Base-by-base conservation (phyloP, 1,284 basidiomycete genomes). In the Trametes polyzona region DNA sequence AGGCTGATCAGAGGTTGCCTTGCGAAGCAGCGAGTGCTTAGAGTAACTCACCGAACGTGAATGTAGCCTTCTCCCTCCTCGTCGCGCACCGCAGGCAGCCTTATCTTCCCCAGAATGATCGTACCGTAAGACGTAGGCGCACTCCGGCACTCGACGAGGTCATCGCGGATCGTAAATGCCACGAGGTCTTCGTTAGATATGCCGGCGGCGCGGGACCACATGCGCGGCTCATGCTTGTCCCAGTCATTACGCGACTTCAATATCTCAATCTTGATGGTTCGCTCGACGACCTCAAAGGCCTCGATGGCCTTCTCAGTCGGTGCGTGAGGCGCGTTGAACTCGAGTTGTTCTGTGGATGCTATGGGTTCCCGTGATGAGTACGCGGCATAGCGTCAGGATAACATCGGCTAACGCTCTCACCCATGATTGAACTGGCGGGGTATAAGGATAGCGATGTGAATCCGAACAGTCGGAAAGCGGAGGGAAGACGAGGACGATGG, bases 51-150 rank as follows among this genome's bases (percentile, higher is more conserved):
- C 89, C 89, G 82, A 65, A 92, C 83, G 61, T 91, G 88, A 52
- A 92, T 67, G 67, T 80, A 92, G 4, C 88, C 87, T 61, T 79
- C 76, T 10, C 87, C 86, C 63, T 83, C 76, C 8, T 70, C 76
- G 65, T 89, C 87, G 11, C 81, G 75, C 56, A 90, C 72, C 17
- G 80, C 85, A 6, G 88, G 87, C 43, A 92, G 77, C 64, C 80
- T 82, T 67, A 92, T 81, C 78, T 92, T 92, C 21, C 90, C 90
- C 23, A 92, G 71, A 58, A 92, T 81, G 57, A 92, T 83, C 11
- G 80, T 82, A 9, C 90, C 90, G 68, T 92, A 91, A 51, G 78
- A 73, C 17, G 78, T 79, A 17, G 65, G 58, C 16, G 74, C 78
- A 41, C 75, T 77, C 52, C 82, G 76, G 48, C 86, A 78, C 69